Base-by-base conservation (phyloP, 2,329 filamentous ascomycete species). In the Fonsecaea nubica region DNA sequence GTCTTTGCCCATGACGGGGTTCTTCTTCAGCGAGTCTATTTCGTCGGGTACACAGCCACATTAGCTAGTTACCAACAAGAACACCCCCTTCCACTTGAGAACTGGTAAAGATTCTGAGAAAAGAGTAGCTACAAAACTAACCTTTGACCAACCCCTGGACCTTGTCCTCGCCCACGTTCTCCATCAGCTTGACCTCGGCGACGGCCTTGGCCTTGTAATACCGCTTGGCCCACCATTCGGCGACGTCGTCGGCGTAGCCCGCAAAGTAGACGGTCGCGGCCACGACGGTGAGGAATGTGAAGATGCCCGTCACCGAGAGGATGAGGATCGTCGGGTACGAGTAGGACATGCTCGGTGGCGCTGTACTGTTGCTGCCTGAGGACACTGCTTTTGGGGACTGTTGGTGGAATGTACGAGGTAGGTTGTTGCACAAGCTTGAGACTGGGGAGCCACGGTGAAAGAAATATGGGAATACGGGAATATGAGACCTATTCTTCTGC, bases 131-230 rank as follows among this genome's bases (percentile, higher is more conserved):
- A 32, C 30, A 25, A 25, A 18, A 68, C 58, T 60, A 30, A 69
- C 67, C 67, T 38, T 67, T 69, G 9, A 67, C 33, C 40, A 35
- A 42, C 10, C 61, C 54, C 42, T 69, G 45, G n/a, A 67, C 61
- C 25, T 62, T 62, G 35, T 65, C 67, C 25, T 52, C 40, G 18
- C 65, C 65, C 9, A 63, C 57, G 21, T 70, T 64, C 57, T 68
- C 58, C 7, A 71, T 45, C 48, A 65, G 63, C 48, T 68, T 68
- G 42, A 65, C 63, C 63, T 69, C 58, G 30, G 62, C 67, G 42
- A 63, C 38, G n/a, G 62, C 67, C 45, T 69, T 67, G 42, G 56
- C 67, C 53, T 65, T 65, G 65, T 67, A 69, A 50, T 69, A 69
- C 21, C 60, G 58, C 38, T 69, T 67, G 35, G 65, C 67, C 35